Base-by-base conservation (phyloP, 805 yeast genomes). In the Hanseniaspora singularis region DNA sequence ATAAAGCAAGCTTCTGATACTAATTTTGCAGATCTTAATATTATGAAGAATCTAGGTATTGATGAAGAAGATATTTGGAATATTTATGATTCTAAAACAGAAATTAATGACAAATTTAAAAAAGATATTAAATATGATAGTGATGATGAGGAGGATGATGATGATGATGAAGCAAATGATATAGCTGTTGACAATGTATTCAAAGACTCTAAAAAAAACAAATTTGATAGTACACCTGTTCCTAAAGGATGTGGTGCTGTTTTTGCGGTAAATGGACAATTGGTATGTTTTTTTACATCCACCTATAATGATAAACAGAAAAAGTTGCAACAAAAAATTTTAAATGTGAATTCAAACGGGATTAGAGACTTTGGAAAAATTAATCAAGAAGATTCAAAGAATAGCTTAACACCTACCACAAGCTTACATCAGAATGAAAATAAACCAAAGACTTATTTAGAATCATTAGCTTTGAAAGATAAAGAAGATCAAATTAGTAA, bases 201-300 rank as follows among this genome's bases (percentile, higher is more conserved):
- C 20, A 38, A 32, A 5, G 50, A 51, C 28, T 50, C 49, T 15
- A 47, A 55, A 9, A 53, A 54, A 33, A 46, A 55, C 1, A 55
- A 68, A 3, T 73, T 77, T 55, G 94, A 85, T 57, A 79, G 85
- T 33, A 84, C 95, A 0, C 96, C 96, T 0, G 72, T 88, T 12
- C 96, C 96, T 0, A 87, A 84, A 57, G 92, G 87, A 9, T 88
- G 95, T 65, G 96, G 96, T 9, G 96, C 95, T 0, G 67, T 76
- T 1, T 88, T 96, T 95, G 71, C 94, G 0, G 71, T 76, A 11
- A 72, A 75, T 3, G 96, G 96, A 0, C 76, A 76, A 50, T 65
- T 88, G 42, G 80, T 88, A 1, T 84, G 95, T 57, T 88, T 88
- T 56, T 86, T 85, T 62, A 73, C 80, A 9, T 74, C 73, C 41